Percentiles rank a stretch among this genome's conserved stretches.
These are phyloP conservation scores for Kodamaea lidongshanica DNA, from an alignment of 805 yeast species.

Conservation along the genomic window DNA sequence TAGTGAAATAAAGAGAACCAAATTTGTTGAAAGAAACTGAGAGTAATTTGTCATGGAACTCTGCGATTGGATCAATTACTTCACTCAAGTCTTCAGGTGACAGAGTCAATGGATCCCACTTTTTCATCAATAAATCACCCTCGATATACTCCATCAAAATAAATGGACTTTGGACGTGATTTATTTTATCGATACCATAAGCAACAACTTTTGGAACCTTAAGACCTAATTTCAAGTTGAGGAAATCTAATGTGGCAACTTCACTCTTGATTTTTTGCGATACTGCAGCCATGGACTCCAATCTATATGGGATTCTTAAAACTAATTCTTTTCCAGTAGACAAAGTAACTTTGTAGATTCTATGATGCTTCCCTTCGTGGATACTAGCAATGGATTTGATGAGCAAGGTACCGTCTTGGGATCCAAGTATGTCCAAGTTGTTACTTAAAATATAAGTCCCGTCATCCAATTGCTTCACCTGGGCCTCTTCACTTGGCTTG, in stretches of 20 bases:
- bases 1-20: constrained; percentile 78
- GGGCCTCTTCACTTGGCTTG: constrained; percentile 21
- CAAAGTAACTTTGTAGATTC: constrained; percentile 70
- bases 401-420: constrained; percentile 36
- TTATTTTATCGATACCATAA: constrained; percentile 55
- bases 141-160: constrained; percentile 73
- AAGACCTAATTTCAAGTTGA: constrained; percentile 54
- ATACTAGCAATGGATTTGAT: constrained; percentile 73
- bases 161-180: constrained; percentile 67
- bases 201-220: constrained; percentile 70
- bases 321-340: constrained; percentile 57
- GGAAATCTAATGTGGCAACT: constrained; percentile 89
- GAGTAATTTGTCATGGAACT: constrained; percentile 52
- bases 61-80: constrained; percentile 70
- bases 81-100: constrained; percentile 49
- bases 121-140: constrained; percentile 79
- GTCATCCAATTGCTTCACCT: constrained; percentile 33
- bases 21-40: constrained; percentile 57
- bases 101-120: constrained; percentile 78
- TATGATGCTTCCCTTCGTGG: constrained; percentile 92
- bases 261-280: constrained; percentile 74
- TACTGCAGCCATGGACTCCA: constrained; percentile 60
- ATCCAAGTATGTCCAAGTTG: constrained; percentile 46
- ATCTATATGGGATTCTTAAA: constrained; percentile 79
- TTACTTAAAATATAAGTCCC: constrained; percentile 43